Base-by-base conservation (phyloP, 139 green algal genomes). In the Picochlorum costavermella region DNA sequence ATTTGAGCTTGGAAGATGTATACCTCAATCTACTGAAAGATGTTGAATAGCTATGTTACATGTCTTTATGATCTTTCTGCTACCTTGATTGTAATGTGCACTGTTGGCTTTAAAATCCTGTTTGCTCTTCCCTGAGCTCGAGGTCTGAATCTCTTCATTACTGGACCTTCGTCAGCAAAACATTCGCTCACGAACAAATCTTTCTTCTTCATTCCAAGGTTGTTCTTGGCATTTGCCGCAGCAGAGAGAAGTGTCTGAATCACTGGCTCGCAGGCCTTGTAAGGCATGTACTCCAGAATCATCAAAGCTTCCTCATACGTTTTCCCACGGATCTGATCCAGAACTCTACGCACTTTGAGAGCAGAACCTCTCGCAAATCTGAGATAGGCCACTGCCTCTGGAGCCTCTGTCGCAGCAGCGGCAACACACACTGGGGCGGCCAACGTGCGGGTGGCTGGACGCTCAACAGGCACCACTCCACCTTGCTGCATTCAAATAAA, bases 181-280 rank as follows among this genome's bases (percentile, higher is more conserved):
- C 70, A 84, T 75, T 94, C 86, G 26, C 59, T 80, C 4, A 97
- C 82, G 53, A 82, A 82, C 59, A 97, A 81, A 60, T 87, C 87
- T 40, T 78, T 72, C 81, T 97, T 97, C 37, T 79, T 78, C 40
- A 94, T 80, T 26, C 83, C 85, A 48, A 88, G 67, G 84, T 96
- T 96, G 75, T 97, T 81, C 85, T 97, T 96, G 37, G 91, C 92
- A 72, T 97, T 97, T 33, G 91, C 85, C 13, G 83, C 91, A 50
- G 88, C 89, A 45, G 86, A 92, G 33, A 92, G 75, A 26, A 94
- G 66, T 13, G 77, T 79, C 66, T 87, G 83, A 10, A 86, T 64
- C 30, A 94, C 85, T 17, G 64, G 71, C 64, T 94, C 88, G 56
- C 83, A 87, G 3, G 88, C 83, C 56, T 73, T 68, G 80, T 96